These are phyloP conservation scores for Calonectria montana DNA, from an alignment of 2,329 filamentous ascomycete species.

Conservation along the genomic window DNA sequence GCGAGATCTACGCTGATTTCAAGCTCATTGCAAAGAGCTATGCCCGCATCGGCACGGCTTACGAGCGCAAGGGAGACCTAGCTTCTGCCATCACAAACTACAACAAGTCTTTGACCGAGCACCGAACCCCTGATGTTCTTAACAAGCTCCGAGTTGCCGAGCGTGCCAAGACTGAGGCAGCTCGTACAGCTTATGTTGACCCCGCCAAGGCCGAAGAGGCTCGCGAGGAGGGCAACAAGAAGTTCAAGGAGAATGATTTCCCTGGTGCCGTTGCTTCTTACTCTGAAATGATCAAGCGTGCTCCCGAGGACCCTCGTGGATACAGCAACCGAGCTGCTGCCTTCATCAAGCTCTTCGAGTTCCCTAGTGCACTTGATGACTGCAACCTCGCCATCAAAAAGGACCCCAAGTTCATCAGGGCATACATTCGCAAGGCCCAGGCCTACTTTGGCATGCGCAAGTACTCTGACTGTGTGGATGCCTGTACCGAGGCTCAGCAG, in stretches of 20 bases:
- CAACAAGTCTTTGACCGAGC: constrained; percentile 93
- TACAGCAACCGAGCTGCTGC: constrained; percentile 98
- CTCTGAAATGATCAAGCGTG: constrained; percentile 95
- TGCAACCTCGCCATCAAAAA: constrained; percentile 92
- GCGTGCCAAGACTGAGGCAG: constrained; percentile 82
- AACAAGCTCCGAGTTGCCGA: constrained; percentile 92
- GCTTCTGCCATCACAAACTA: constrained; percentile 87
- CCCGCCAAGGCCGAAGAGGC: constrained; percentile 95
- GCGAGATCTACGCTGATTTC: constrained; percentile 92
- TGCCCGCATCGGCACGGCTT: constrained; percentile 90
- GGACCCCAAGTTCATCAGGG: constrained; percentile 92
- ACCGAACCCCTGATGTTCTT: constrained; percentile 93
- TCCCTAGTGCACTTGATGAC: constrained; percentile 92
- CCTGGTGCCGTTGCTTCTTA: constrained; percentile 95
- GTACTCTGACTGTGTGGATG: constrained; percentile 94
- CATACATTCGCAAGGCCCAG: constrained; percentile 96
- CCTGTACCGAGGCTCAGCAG: constrained; percentile 81
- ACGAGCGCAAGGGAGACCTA: constrained; percentile 90
- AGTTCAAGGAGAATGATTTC: constrained; percentile 98
- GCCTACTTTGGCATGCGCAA: constrained; percentile 98
- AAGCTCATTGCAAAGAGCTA: constrained; percentile 99
- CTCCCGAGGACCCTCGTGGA: constrained; percentile 90
- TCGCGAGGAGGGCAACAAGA: constrained; percentile 92
- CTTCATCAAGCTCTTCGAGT: constrained; percentile 95
- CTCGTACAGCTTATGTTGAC: constrained; percentile 85